These are phyloP conservation scores for Zangia roseola DNA, from an alignment of 768 basidiomycete species.

Conservation along the genomic window DNA sequence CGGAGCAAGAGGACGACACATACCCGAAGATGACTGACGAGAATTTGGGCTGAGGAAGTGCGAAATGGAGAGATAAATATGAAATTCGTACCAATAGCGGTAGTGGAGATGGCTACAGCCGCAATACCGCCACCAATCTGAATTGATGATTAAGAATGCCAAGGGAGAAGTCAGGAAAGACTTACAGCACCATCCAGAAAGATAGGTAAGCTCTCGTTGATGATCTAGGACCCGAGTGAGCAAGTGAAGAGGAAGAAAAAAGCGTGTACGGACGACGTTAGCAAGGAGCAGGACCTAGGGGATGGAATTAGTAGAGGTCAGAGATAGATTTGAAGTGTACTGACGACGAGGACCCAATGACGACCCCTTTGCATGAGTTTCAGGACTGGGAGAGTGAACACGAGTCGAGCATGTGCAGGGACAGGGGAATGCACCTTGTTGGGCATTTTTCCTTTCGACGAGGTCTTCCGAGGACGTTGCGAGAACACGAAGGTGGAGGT, in stretches of 20 bases:
- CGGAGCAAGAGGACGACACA: conserved; percentile 16
- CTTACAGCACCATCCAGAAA: conserved; percentile 71
- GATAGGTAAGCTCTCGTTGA: conserved; percentile 83
- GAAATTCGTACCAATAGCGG: conserved; percentile 43
- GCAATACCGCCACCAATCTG: conserved; percentile 69
- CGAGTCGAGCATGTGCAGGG: not conserved
- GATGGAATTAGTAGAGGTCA: conserved; percentile 1
- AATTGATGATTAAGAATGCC: conserved; percentile 45
- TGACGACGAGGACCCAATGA: conserved; percentile 93
- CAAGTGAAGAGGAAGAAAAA: too few relatives aligned
- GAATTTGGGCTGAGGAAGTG: not conserved
- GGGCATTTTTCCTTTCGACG: conserved; percentile 65
- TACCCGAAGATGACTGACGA: conserved; percentile 80
- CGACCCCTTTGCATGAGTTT: conserved; percentile 61
- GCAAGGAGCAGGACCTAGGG: conserved; percentile 76
- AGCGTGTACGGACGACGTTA: conserved; percentile 65
- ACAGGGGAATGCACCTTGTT: conserved; percentile 48
- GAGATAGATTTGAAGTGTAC: conserved; percentile 9
- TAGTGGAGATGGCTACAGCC: conserved; percentile 76
- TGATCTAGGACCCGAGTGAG: conserved; percentile 47
- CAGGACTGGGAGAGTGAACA: conserved; percentile 41
- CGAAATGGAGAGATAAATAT: not conserved
- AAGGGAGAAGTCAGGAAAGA: conserved; percentile 48
- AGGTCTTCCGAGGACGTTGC: conserved; percentile 76
- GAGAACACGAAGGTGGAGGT: conserved; percentile 85